These are phyloP conservation scores for Ophiocordyceps robertsii DNA, from an alignment of 2,329 filamentous ascomycete species.

Conservation along the genomic window DNA sequence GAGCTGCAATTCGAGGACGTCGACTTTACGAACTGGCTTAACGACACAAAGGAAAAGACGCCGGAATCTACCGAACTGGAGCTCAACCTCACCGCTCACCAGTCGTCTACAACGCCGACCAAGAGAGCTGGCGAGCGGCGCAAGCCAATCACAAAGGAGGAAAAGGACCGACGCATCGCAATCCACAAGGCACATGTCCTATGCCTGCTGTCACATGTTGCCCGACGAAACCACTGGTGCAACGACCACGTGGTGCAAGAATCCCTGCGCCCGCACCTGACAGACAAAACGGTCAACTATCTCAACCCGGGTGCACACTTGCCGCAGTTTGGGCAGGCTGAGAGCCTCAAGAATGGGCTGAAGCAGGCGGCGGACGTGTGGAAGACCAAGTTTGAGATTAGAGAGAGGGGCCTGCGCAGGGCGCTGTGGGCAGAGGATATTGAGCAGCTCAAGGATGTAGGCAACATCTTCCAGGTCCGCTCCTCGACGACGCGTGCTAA, in stretches of 20 bases:
- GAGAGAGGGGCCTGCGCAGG: slow-evolving; percentile 53
- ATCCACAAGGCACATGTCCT: slow-evolving; percentile 81
- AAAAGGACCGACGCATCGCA: slow-evolving; percentile 47
- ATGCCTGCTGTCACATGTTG: slow-evolving; percentile 66
- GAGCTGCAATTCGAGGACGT: slow-evolving; percentile 35
- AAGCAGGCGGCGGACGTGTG: slow-evolving; percentile 55
- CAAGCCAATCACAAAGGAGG: slow-evolving; percentile 39
- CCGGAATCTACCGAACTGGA: slow-evolving; percentile 26
- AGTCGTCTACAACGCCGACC: slow-evolving; percentile 15
- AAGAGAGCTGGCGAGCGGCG: slow-evolving; percentile 25
- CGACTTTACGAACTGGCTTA: slow-evolving; percentile 21
- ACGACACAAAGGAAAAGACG: slow-evolving; percentile 7
- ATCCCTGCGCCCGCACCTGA: slow-evolving; percentile 49
- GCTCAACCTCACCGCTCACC: slow-evolving; percentile 38
- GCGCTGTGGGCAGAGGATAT: slow-evolving; percentile 63
- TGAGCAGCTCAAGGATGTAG: slow-evolving; percentile 44
- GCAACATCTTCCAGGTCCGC: slow-evolving; percentile 6
- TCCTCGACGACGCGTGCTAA: slow-evolving; percentile 8
- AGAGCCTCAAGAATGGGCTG: slow-evolving; percentile 69
- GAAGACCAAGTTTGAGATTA: slow-evolving; percentile 55
- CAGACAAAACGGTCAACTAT: slow-evolving; percentile 49
- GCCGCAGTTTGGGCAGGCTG: slow-evolving; percentile 62
- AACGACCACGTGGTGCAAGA: slow-evolving; percentile 60
- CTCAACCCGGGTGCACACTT: slow-evolving; percentile 55
- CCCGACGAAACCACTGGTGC: slow-evolving; percentile 77